Evolutionary conservation across 2,329 filamentous ascomycete genomes (phyloP), one percentile per base, ranked within the genome.

Genomic region (Dothideomycetidae sp.): DNA sequence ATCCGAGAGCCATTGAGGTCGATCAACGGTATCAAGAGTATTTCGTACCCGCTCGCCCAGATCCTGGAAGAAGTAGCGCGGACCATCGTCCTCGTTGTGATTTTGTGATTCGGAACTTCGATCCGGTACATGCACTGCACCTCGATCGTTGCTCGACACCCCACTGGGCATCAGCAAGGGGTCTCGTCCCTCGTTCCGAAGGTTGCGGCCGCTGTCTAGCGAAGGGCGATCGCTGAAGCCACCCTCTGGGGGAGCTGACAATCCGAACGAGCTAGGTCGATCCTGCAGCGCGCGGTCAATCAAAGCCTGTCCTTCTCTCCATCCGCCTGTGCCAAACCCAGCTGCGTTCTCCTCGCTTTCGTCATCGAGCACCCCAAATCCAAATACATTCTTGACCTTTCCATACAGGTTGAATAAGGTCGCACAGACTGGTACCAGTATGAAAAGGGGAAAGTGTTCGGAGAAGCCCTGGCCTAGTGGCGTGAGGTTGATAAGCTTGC

Each of bases 321-420:
- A 96, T 1, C 78, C 79, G 1, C 82, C 83, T 1, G 78, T 76
- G 10, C 84, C 84, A 45, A 79, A 84, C 3, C 71, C 72, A 2
- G 65, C 65, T 5, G 68, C 64, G 34, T 72, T 73, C 16, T 76
- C 71, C 10, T 75, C 68, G 10, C 80, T 78, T 28, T 86, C 81
- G 23, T 84, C 81, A 30, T 86, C 74, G 1, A 86, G 63, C 28
- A 83, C 73, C 23, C 79, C 82, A 41, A 92, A 83, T 10, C 90
- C 88, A 40, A 88, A 71, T 38, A 80, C 57, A 16, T 75, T 77
- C 56, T 78, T 81, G 17, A 88, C 71, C 45, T 74, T 78, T 29
- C 84, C 80, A 54, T 98, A 98, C 1, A 96, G 63, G 17, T 88
- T 88, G 60, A 96, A 94, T 0, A 88, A 60, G 0, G 83, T 88